Conservation (phyloP, 2,329 filamentous ascomycete species). For the Arthroderma sp. region DNA sequence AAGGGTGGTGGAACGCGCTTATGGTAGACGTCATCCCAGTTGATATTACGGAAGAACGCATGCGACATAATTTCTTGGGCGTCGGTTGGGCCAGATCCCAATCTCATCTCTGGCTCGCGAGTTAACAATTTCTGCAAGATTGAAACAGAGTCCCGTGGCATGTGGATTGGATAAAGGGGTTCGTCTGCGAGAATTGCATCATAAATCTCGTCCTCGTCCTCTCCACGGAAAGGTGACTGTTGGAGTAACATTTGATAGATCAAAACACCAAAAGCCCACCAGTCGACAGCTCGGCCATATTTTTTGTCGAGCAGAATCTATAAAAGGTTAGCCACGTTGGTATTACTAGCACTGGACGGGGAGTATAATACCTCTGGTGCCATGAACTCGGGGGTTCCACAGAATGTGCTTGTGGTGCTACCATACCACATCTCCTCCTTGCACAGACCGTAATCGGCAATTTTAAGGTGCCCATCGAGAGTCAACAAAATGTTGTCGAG, state of each 20-base stretch:
- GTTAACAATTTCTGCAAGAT: constrained; percentile 96
- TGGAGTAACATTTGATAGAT: constrained; percentile 99
- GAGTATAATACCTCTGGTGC: constrained; percentile 65
- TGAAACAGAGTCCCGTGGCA: constrained; percentile 94
- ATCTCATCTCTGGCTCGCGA: constrained; percentile 80
- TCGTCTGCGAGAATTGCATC: constrained; percentile 96
- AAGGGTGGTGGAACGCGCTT: constrained; percentile 87
- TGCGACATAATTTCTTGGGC: constrained; percentile 98
- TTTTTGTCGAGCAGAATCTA: constrained; percentile 96
- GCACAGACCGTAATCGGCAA: constrained; percentile 95
- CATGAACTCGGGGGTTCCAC: constrained; percentile 99
- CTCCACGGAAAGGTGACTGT: constrained; percentile 95
- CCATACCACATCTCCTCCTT: constrained; percentile 99
- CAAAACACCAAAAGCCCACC: constrained; percentile 98
- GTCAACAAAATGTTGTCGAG: constrained; percentile 85
- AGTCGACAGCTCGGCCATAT: constrained; percentile 92
- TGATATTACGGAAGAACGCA: constrained; percentile 93
- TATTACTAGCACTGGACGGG: neutral
- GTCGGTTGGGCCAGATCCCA: constrained; percentile 90
- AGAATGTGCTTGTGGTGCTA: constrained; percentile 93
- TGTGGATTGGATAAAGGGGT: constrained; percentile 94
- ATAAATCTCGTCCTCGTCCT: constrained; percentile 99
- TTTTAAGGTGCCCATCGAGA: constrained; percentile 94
- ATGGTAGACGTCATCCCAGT: constrained; percentile 97
- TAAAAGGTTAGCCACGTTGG: constrained; percentile 7